Base-by-base conservation (phyloP, 1,284 basidiomycete species). In the Rhodotorula sp. region DNA sequence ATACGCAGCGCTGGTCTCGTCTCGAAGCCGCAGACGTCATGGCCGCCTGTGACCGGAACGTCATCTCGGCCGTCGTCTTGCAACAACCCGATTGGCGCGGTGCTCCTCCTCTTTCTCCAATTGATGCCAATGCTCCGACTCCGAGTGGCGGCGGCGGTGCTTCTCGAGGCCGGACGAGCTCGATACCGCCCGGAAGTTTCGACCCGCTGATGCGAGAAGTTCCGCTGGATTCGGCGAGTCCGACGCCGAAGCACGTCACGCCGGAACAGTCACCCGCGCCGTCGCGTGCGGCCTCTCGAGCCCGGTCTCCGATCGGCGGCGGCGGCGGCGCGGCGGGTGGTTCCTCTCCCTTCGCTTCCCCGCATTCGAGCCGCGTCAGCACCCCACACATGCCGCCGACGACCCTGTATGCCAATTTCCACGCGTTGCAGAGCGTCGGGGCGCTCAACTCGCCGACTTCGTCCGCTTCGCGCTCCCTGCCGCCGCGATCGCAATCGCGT, bases 21-120 rank as follows among this genome's bases (percentile, higher is more conserved):
- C 88, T 89, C 77, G 86, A 86, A 73, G 84, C 89, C 31, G 83
- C 88, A 21, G 84, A 86, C 60, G 89, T 93, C 66, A 85, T 87
- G 38, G 88, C 87, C 62, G 89, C 91, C 78, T 88, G 88, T 66
- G 70, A 76, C 21, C 75, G 73, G 10, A 74, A 68, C 60, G 50
- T 74, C 16, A 63, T 73, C 2, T 59, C 60, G 12, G 16, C 56
- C 16, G 21, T 38, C 12, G 6, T 21, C 1, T 54, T 48, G 5
- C n/a, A n/a, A 16, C 84, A 84, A 85, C 84, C 91, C 62, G 88
- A 89, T 75, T 82, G 87, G 28, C 85, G 85, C 57, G 71, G 68
- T 6, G 60, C 56, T 15, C 26, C 54, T n/a, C 54, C 54, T 12
- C 26, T 55, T 14, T 55, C 54, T 5, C 54, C 54, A 21, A 31